These are phyloP conservation scores for Rosa rugosa DNA, from an alignment of 306 rosid genomes.

Conservation along the genomic window DNA sequence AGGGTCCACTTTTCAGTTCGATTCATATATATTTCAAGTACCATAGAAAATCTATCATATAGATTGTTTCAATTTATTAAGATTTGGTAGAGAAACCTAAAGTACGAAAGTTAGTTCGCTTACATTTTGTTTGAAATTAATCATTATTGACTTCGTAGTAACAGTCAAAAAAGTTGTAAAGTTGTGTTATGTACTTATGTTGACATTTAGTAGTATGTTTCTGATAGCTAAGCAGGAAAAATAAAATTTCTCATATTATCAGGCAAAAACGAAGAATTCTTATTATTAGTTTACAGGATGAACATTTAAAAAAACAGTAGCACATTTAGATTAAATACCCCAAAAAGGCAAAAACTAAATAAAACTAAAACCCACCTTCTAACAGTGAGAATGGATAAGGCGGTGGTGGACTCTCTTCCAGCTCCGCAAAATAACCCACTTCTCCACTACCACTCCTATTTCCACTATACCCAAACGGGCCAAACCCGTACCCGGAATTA, in stretches of 20 bases:
- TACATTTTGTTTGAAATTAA: too few species aligned
- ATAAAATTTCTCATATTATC: neutral
- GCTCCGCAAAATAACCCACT: constrained; percentile 42
- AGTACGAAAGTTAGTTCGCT: neutral
- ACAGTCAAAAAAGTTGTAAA: too few species aligned
- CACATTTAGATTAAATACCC: neutral
- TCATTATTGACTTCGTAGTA: too few species aligned
- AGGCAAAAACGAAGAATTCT: neutral
- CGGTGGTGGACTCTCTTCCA: constrained; percentile 46
- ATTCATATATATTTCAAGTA: neutral
- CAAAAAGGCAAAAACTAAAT: constrained; percentile 1
- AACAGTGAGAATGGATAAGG: constrained; percentile 94
- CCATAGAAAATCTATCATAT: neutral
- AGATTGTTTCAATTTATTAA: neutral
- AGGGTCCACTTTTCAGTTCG: neutral
- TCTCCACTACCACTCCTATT: constrained; percentile 25
- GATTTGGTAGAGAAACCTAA: neutral
- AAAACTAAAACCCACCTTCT: constrained; percentile 62
- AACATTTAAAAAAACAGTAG: neutral
- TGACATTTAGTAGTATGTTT: too few species aligned
- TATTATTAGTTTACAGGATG: neutral
- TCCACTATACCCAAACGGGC: constrained; percentile 10
- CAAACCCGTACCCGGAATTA: neutral
- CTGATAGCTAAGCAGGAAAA: too few species aligned
- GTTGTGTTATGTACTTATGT: too few species aligned